Evolutionary conservation across 169 alveolate genomes (phyloP).

Genomic region (Plasmodium adleri): DNA sequence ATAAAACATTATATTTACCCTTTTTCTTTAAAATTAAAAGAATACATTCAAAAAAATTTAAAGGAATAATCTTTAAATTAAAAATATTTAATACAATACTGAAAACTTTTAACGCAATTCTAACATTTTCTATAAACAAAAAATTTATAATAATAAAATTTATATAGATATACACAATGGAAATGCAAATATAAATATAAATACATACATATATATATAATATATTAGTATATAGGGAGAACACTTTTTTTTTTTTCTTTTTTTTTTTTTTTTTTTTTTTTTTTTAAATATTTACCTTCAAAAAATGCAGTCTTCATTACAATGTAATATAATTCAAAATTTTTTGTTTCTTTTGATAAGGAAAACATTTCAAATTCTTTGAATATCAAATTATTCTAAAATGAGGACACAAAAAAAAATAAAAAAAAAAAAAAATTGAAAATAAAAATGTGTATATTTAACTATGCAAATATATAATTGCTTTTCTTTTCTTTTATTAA

Average conservation of each 20-base stretch:
- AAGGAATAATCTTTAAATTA: constrained; percentile 56
- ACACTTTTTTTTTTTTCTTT: background rate
- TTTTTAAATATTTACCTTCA: constrained; percentile 30
- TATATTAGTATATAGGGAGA: background rate
- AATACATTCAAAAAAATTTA: constrained; percentile 69
- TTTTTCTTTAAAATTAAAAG: constrained; percentile 51
- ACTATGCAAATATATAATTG: background rate
- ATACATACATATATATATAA: constrained; percentile 9
- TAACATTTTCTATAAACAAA: constrained; percentile 51
- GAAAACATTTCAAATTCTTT: constrained; percentile 69
- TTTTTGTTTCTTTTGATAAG: constrained; percentile 9
- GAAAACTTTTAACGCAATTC: constrained; percentile 59
- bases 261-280: background rate
- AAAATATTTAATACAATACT: constrained; percentile 31
- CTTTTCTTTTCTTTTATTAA: background rate
- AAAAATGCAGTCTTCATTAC: constrained; percentile 74
- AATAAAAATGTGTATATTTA: background rate
- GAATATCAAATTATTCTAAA: constrained; percentile 60
- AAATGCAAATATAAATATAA: background rate
- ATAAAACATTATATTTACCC: constrained; percentile 35
- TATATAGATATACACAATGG: background rate
- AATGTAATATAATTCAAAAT: constrained; percentile 62
- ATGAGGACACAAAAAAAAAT: constrained; percentile 7
- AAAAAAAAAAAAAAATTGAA: background rate
- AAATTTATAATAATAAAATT: constrained; percentile 4